Base-by-base conservation (phyloP, 1,284 basidiomycete genomes). In the Ceratobasidium sp. region DNA sequence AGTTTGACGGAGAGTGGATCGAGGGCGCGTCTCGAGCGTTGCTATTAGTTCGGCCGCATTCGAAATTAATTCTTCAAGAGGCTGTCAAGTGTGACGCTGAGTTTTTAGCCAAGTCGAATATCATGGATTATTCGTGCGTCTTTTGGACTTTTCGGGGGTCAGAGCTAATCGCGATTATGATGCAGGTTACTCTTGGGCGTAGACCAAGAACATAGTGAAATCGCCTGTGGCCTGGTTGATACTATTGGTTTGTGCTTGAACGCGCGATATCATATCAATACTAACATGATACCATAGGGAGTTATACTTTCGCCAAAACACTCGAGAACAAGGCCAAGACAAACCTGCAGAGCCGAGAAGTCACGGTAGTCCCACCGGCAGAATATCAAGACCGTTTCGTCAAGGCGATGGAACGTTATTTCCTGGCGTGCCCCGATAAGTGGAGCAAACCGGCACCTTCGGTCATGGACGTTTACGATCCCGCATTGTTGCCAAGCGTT, bases 1-100 rank as follows among this genome's bases (percentile, higher is more conserved):
- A 94, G 46, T 94, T 93, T 82, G 93, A 95, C 83, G 91, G 90
- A 5, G 94, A 95, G 82, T 95, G 93, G 93, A 91, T 94, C 23
- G 93, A 95, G 86, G 91, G 91, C 89, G 76, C 10, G 86, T 83
- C 61, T n/a, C 53, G 39, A 68, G 88, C 90, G 0, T 84, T 92
- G 78, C 90, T 91, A 66, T 85, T 94, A 9, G 88, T 95, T 20
- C 89, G 89, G 46, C 92, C 93, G 0, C 89, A 94, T 82, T 93
- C 92, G 5, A 94, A 93, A 82, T 84, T 89, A 26, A 88, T 94
- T 20, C 85, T 95, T 2, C 87, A 88, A 60, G 91, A 93, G 81
- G 93, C 93, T 0, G 87, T 95, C 78, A 88, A 86, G 81, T 88
- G 86, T 68, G 94, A 95, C 82, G 91, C 91, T 6, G 91, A 92